Evolutionary conservation across 1,284 basidiomycete species (phyloP), one percentile per base, ranked within the genome.

Genomic region (Sphagnurus paluster): DNA sequence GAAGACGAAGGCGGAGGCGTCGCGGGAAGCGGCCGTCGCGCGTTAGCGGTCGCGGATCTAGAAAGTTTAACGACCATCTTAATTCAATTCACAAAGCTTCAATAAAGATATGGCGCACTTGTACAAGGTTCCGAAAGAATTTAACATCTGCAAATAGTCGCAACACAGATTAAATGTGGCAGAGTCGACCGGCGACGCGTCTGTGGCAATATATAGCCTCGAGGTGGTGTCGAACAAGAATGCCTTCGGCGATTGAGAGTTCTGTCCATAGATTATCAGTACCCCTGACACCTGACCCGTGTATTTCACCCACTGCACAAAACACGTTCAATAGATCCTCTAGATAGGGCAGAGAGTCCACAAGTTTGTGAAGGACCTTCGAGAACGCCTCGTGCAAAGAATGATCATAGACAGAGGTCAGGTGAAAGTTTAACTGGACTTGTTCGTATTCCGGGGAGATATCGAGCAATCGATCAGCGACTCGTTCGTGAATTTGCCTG

Each of bases 171-270:
- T 90, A 56, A 93, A 89, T 1, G 90, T 93, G 1, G 86, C 84
- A 44, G 87, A 79, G 63, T 98, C 95, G 21, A 97, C 90, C 0
- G 96, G 93, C 0, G 91, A 92, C 14, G 88, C 85, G 62, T 99
- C 96, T 5, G 94, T 93, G 1, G 93, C 93, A 16, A 98, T 78
- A 58, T 94, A 96, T 25, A 98, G 75, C 42, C 92, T 79, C 14
- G 92, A 92, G 4, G 79, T 79, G 3, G 84, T 83, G 63, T 99
- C 96, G 58, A 98, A 98, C 9, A 98, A 68, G 64, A 95, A 98
- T 0, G 91, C 90, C 65, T 97, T 98, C 30, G 91, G 87, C 35
- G 94, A 88, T 57, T 90, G 87, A 1, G 90, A 94, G 50, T 93
- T 91, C 85, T 93, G 60, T 38, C 25, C 21, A 46, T 39, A 39